These are phyloP conservation scores for Umbilicus rupestris DNA, from an alignment of 164 flowering plant genomes.

Conservation along the genomic window DNA sequence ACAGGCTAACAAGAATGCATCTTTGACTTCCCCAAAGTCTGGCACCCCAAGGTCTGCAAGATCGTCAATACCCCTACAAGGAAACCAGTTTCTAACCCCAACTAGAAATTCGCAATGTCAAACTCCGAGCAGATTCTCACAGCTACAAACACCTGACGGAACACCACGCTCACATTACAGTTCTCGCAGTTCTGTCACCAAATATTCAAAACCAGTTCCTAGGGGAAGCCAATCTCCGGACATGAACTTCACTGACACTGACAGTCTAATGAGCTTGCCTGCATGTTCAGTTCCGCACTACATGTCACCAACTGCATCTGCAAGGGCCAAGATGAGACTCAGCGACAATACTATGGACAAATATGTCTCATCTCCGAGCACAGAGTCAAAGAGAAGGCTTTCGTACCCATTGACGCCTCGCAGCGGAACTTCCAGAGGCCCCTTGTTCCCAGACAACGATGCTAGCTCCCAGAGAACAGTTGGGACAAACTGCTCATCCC, in stretches of 20 bases:
- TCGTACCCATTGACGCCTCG: not conserved
- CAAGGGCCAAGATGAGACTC: slow-evolving; percentile 1
- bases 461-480: slow-evolving; percentile 1
- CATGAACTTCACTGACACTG: slow-evolving; percentile 1
- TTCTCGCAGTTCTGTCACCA: not conserved
- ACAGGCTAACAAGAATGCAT: not conserved
- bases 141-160: not conserved
- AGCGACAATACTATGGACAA: not conserved
- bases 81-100: slow-evolving; percentile 7
- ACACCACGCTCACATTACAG: slow-evolving; percentile 3
- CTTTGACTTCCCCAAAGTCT: not conserved
- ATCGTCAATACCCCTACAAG: not conserved
- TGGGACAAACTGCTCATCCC: not conserved
- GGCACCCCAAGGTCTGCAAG: not conserved
- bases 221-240: not conserved
- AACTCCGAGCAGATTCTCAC: slow-evolving; percentile 8
- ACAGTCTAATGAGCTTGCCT: slow-evolving; percentile 1
- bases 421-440: not conserved
- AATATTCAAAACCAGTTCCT: not conserved
- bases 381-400: not conserved
- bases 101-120: not conserved
- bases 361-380: not conserved
- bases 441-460: not conserved
- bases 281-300: not conserved
- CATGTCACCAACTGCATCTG: slow-evolving; percentile 5